Base-by-base conservation (phyloP, 257 asterid species). In the Lycium barbarum region DNA sequence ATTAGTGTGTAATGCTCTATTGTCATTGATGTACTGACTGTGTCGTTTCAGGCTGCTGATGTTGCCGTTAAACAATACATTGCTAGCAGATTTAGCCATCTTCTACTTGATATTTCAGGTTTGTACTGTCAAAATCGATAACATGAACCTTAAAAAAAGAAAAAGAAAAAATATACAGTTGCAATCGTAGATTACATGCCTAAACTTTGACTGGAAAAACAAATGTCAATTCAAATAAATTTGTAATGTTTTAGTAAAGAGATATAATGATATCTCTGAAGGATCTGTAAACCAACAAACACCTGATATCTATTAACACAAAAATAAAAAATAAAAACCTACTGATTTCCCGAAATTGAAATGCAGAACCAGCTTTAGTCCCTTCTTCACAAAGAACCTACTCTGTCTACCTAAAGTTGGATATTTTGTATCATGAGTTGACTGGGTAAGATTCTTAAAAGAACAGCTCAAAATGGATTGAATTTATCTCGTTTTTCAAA, bases 91-190 rank as follows among this genome's bases (percentile, higher is more conserved):
- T 93, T 97, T 86, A 86, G 83, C 85, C 93, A 62, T 87, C 98
- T 97, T 80, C 88, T 92, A 85, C 89, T 76, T 51, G 90, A 84
- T 86, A 94, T 97, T 83, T 88, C 96, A 93, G 99, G 99, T 97
- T 70, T 86, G 94, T 90, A 53, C 83, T 82, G 45, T 54, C 86
- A 53, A 26, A 79, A 81, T 59, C 5, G 5, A 78, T 78, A 51
- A 22, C 22, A 22, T 78, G 15, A 76, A 53, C 10, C 14, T 7
- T n/a, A n/a, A 3, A 78, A 76, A 76, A 26, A 51, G 10, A n/a
- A 43, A 43, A 18, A n/a, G 45, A 53, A 45, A 72, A 7, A 45
- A 45, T 35, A 17, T 40, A 18, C 79, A 40, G 55, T 17, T 17
- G 1, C 54, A 72, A n/a, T 59, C n/a, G 7, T 63, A 10, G 61